Conservation (phyloP, 768 basidiomycete species). For the Botryobasidium botryosum region DNA sequence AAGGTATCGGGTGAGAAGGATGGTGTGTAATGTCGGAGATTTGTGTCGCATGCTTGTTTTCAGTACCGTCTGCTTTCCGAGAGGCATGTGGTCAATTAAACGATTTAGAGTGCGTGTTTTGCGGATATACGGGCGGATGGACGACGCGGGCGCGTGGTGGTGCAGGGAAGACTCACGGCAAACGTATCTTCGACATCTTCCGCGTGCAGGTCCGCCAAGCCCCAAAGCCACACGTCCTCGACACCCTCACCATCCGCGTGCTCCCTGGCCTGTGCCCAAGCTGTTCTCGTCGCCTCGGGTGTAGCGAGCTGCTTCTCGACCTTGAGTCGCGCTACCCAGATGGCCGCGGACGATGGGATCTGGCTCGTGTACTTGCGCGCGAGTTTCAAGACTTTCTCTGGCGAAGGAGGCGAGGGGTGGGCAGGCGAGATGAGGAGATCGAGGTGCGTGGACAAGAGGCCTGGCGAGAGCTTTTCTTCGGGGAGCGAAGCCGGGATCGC, state of each 20-base stretch:
- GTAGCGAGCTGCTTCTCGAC: conserved; percentile 23
- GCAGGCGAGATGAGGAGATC: conserved; percentile 14
- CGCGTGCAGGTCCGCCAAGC: too few relatives aligned
- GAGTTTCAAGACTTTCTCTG: conserved; percentile 22
- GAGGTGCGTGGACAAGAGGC: conserved; percentile 12
- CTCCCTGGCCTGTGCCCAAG: conserved; percentile 31
- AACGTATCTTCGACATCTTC: too few relatives aligned
- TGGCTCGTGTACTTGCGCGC: conserved; percentile 32
- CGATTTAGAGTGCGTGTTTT: too few relatives aligned
- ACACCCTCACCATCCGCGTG: conserved; percentile 21
- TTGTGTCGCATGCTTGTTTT: conserved; percentile 28
- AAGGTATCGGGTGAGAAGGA: conserved; percentile 3
- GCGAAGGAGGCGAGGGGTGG: conserved; percentile 1
- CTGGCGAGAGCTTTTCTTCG: conserved; percentile 1
- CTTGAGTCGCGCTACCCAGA: conserved; percentile 39
- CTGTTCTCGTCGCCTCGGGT: conserved; percentile 15
- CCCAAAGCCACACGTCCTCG: conserved; percentile 39
- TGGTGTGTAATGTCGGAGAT: neutral
- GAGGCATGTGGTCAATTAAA: neutral
- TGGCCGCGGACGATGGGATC: conserved; percentile 22
- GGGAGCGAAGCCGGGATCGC: conserved; percentile 3
- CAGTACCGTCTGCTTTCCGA: conserved; percentile 25
- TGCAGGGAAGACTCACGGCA: too few relatives aligned
- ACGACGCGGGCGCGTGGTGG: too few relatives aligned
- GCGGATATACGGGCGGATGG: too few relatives aligned